Percentiles rank a stretch among this genome's conserved stretches.
Evolutionary conservation across 495 filamentous ascomycete genomes (phyloP).

Genomic region (Rostrohypoxylon terebratum): DNA sequence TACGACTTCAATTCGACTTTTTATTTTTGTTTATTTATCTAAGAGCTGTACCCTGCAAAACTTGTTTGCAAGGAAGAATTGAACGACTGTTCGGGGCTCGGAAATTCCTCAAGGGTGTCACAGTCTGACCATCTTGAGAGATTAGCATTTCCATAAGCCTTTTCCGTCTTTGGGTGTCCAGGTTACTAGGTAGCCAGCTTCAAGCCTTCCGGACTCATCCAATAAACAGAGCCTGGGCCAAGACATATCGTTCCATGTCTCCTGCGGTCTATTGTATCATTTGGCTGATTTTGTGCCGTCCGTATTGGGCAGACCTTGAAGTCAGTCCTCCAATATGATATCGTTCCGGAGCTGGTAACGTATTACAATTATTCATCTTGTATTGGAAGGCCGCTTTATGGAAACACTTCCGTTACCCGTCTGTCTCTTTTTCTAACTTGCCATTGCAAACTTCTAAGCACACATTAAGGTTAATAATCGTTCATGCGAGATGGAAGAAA

Average conservation of each 20-base stretch:
- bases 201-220: not conserved
- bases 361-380: conserved; percentile 1
- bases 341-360: not conserved
- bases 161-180: conserved; percentile 6
- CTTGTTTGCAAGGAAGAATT: not conserved
- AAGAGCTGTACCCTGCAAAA: not conserved
- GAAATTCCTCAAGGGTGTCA: not conserved
- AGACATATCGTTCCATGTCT: conserved; percentile 1
- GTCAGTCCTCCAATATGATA: not conserved
- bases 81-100: not conserved
- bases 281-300: not conserved
- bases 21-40: not conserved
- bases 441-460: not conserved
- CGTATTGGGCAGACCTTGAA: not conserved
- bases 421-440: not conserved
- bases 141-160: not conserved
- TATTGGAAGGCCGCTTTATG: not conserved
- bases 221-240: not conserved
- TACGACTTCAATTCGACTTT: not conserved
- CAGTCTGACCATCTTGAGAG: not conserved
- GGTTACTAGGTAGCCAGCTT: too few species aligned
- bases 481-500: not conserved
- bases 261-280: not conserved
- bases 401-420: not conserved
- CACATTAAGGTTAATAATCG: not conserved